Conservation (phyloP, 2,329 filamentous ascomycete species). For the Trichoderma gracile region DNA sequence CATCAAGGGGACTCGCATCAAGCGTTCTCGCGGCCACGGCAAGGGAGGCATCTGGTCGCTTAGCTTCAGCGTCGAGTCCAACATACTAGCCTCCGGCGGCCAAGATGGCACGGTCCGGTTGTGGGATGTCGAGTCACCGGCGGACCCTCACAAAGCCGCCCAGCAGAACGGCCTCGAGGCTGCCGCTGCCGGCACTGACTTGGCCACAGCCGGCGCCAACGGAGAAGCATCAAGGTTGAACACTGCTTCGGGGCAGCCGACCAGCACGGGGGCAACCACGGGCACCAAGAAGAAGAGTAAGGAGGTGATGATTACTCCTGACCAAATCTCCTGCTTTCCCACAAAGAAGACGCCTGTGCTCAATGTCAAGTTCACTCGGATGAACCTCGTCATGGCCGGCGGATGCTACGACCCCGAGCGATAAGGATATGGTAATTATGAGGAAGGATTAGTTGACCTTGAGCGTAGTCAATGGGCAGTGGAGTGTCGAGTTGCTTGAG, state of each 20-base stretch:
- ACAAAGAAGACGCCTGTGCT: slow-evolving; percentile 96
- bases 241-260: slow-evolving; percentile 34
- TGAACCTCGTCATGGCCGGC: slow-evolving; percentile 89
- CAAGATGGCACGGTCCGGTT: slow-evolving; percentile 90
- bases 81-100: slow-evolving; percentile 83
- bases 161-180: slow-evolving; percentile 48
- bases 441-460: slow-evolving; percentile 11
- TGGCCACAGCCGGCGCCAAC: slow-evolving; percentile 33
- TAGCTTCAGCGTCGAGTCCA: slow-evolving; percentile 91
- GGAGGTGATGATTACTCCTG: slow-evolving; percentile 84
- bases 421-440: slow-evolving; percentile 35
- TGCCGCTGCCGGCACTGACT: slow-evolving; percentile 45
- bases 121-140: slow-evolving; percentile 82
- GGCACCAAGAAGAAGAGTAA: slow-evolving; percentile 75
- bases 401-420: slow-evolving; percentile 64
- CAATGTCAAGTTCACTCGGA: slow-evolving; percentile 89
- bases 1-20: slow-evolving; percentile 79
- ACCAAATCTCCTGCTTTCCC: slow-evolving; percentile 91
- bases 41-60: slow-evolving; percentile 93
- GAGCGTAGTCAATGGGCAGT: not conserved
- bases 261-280: slow-evolving; percentile 33
- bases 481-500: not conserved
- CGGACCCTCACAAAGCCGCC: slow-evolving; percentile 62
- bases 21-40: slow-evolving; percentile 90
- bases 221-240: slow-evolving; percentile 37